phyloP scores from a whole-genome alignment of 352 stramenopile genomes.

The Globisporangium barbulae region DNA sequence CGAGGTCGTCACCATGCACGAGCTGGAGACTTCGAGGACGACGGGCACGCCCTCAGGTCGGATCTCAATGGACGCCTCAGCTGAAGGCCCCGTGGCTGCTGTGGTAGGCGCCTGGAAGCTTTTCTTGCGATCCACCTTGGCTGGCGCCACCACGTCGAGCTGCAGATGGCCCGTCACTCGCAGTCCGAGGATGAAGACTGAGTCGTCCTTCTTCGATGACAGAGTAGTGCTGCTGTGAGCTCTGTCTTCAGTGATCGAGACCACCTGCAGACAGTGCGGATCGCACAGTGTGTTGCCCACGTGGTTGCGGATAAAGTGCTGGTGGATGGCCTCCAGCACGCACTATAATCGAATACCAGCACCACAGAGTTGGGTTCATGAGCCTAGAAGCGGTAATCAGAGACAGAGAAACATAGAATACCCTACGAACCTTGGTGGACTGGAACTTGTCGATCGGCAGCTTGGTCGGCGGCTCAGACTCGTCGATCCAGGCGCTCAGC shows the following conservation, averaged over 20 bases:
- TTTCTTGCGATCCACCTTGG: background rate
- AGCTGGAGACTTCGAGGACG: constrained; percentile 31
- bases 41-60: constrained; percentile 25
- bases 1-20: constrained; percentile 19
- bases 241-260: constrained; percentile 40
- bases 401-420: background rate
- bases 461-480: constrained; percentile 21
- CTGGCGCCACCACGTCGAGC: constrained; percentile 18
- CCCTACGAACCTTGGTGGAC: constrained; percentile 16
- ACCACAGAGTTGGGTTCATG: background rate
- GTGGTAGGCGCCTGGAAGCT: background rate
- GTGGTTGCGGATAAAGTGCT: constrained; percentile 52
- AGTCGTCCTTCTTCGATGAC: constrained; percentile 12
- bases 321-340: constrained; percentile 48
- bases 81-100: background rate
- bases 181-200: constrained; percentile 28
- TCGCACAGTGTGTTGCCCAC: constrained; percentile 33
- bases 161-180: constrained; percentile 31
- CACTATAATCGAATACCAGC: constrained; percentile 20
- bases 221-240: background rate
- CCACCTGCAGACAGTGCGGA: constrained; percentile 32
- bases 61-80: constrained; percentile 8
- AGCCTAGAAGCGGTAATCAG: background rate
- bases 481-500: constrained; percentile 24
- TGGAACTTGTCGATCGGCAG: constrained; percentile 45